Conservation (phyloP, 2,329 filamentous ascomycete genomes). For the Periconia sp. region DNA sequence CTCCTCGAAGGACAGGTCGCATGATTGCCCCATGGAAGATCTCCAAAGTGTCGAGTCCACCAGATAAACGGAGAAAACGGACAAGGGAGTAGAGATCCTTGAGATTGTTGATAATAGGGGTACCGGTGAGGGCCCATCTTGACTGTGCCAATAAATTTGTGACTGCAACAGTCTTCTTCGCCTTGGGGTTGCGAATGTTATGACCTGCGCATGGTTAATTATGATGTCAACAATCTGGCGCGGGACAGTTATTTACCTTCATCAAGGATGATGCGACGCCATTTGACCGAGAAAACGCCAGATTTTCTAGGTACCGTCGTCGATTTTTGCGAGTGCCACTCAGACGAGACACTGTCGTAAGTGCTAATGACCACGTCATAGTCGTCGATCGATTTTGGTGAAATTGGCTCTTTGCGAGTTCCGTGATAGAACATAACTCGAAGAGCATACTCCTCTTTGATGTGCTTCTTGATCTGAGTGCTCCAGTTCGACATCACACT, state of each 20-base stretch:
- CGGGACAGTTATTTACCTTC: conserved; percentile 18
- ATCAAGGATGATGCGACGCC: conserved; percentile 67
- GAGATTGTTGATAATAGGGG: conserved; percentile 82
- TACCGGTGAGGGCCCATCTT: conserved; percentile 67
- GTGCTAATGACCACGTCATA: conserved; percentile 84
- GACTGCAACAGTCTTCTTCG: conserved; percentile 74
- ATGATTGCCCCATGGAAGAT: conserved; percentile 77
- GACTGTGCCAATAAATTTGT: conserved; percentile 71
- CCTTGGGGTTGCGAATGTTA: conserved; percentile 76
- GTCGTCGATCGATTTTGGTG: conserved; percentile 61
- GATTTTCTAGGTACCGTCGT: conserved; percentile 36
- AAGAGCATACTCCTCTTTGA: conserved; percentile 67
- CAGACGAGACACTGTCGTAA: conserved; percentile 76
- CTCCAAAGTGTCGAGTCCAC: conserved; percentile 74
- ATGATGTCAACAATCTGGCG: background rate
- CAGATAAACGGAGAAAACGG: conserved; percentile 76
- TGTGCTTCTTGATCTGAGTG: conserved; percentile 76
- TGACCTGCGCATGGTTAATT: conserved; percentile 61
- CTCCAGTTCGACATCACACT: conserved; percentile 92
- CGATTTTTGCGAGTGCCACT: conserved; percentile 61
- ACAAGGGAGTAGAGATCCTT: conserved; percentile 82
- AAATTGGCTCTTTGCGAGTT: conserved; percentile 57
- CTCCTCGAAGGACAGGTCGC: conserved; percentile 67
- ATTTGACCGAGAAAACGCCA: conserved; percentile 67
- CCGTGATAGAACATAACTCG: conserved; percentile 79